Base-by-base conservation (phyloP, 805 yeast genomes). In the Myxozyma sirexii region DNA sequence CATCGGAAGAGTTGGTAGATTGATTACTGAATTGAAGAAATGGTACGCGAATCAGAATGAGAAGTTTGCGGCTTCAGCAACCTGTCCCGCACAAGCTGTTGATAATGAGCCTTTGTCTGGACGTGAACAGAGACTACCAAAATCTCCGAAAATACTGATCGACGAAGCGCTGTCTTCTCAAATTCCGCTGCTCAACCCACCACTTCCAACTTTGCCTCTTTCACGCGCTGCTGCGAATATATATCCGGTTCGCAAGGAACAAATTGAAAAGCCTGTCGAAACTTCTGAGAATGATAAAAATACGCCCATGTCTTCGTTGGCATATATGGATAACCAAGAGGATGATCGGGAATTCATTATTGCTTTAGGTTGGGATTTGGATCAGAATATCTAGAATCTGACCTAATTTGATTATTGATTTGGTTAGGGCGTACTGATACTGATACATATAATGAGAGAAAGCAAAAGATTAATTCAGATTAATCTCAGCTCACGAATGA, bases 111-210 rank as follows among this genome's bases (percentile, higher is more conserved):
- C n/a, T n/a, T n/a, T n/a, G n/a, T n/a, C n/a, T n/a, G n/a, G n/a
- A n/a, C n/a, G n/a, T 15, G 37, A 21, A 13, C 7, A 17, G 13
- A 37, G 13, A 17, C 12, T 10, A 13, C 29, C 43, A 1, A 33
- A 21, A 19, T 35, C 43, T 8, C 49, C 49, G 10, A 53, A 33
- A 44, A 53, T 53, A 1, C 17, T 53, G 17, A 43, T 31, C 31
- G 56, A 53, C 19, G 56, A 53, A 41, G 56, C 50, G 0, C 24
- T 53, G 1, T 44, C 48, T 8, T 44, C 56, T 15, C 56, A 53
- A 31, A 53, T 53, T 33, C 56, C 56, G 12, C 38, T 53, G 19
- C 50, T 53, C 7, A 26, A 53, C 23, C 56, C 56, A 1, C 48
- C 56, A 10, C 24, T 53, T n/a, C 56, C 56, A 21, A 41, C 56